Conservation (phyloP, 257 asterid genomes). For the Solanum sejunctum region DNA sequence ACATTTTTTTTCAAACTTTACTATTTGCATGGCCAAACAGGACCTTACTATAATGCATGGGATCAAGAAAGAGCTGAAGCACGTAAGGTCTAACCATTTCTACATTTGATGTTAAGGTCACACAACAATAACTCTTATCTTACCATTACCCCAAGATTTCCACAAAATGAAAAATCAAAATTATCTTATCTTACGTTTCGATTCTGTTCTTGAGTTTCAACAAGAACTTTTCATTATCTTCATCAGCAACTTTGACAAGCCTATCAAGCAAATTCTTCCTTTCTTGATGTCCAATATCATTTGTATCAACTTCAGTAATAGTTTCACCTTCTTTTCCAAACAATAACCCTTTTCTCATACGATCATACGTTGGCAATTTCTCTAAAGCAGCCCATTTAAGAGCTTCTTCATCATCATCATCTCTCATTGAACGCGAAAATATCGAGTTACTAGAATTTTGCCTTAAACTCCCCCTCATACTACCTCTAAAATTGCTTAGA, state of each 20-base stretch:
- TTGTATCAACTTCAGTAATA: background rate
- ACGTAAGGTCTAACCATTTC: background rate
- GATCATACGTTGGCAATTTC: background rate
- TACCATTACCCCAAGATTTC: background rate
- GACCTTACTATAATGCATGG: background rate
- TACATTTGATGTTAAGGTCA: background rate
- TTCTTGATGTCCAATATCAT: background rate
- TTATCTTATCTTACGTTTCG: slow-evolving; percentile 18
- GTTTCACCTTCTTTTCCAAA: background rate
- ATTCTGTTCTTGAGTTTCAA: slow-evolving; percentile 39
- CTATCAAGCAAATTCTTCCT: slow-evolving; percentile 44
- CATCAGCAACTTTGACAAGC: slow-evolving; percentile 45
- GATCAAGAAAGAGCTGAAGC: background rate
- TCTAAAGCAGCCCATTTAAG: background rate
- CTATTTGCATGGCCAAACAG: too few relatives aligned
- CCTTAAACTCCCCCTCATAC: slow-evolving; percentile 12
- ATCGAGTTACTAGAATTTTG: slow-evolving; percentile 13
- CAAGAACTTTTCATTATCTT: slow-evolving; percentile 62
- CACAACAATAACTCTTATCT: background rate
- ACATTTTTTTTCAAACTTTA: too few relatives aligned
- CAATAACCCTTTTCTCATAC: background rate
- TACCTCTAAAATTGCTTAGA: background rate
- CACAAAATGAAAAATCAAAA: background rate
- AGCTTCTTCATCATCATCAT: slow-evolving; percentile 1
- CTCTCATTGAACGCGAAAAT: background rate